Conservation (phyloP, 768 basidiomycete species). For the Lactarius hatsudake region DNA sequence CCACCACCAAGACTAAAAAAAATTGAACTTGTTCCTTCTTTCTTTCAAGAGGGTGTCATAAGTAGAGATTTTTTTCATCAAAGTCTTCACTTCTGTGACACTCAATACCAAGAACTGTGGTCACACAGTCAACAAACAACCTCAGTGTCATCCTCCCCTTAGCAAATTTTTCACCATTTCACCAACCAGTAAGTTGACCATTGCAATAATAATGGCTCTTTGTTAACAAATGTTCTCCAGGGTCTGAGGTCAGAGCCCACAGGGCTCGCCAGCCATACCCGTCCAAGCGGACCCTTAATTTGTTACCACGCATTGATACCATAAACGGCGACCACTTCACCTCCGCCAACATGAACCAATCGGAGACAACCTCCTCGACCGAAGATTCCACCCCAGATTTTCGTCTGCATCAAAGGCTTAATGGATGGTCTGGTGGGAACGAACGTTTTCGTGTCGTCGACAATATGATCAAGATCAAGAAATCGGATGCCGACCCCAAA, state of each 20-base stretch:
- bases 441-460: not conserved
- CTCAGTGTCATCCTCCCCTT: no score
- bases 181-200: conserved; percentile 11
- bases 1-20: conserved; percentile 7
- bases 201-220: no score
- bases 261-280: conserved; percentile 3
- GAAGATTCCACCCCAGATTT: not conserved
- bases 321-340: not conserved
- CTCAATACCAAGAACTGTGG: not conserved
- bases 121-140: not conserved
- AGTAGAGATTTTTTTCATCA: not conserved
- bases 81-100: not conserved
- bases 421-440: not conserved
- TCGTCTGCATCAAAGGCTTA: fast-evolving
- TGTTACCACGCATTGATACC: not conserved
- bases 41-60: not conserved
- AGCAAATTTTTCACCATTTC: conserved; percentile 4
- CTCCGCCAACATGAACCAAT: not conserved
- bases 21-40: not conserved
- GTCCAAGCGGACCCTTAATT: not conserved
- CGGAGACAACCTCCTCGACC: not conserved
- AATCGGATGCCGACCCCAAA: not conserved
- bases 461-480: conserved; percentile 15
- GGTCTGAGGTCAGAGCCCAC: not conserved
- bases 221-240: not conserved